Conservation (phyloP, 805 yeast genomes). For the Monosporozyma unispora region DNA sequence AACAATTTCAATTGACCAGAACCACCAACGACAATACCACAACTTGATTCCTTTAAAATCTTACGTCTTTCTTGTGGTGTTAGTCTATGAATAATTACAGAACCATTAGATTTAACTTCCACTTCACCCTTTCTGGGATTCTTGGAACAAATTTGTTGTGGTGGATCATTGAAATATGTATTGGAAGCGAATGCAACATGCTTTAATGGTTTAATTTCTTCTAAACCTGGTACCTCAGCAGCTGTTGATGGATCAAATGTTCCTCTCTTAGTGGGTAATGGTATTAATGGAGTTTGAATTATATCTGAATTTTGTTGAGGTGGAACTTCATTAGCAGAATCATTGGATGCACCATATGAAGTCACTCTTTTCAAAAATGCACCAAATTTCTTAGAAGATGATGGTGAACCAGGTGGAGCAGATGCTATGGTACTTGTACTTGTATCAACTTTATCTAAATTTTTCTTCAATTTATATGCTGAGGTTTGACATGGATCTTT, state of each 20-base stretch:
- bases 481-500: not conserved
- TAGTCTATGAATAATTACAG: constrained; percentile 44
- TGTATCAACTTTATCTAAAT: not conserved
- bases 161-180: constrained; percentile 73
- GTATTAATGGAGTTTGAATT: not conserved
- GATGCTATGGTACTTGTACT: not conserved
- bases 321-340: constrained; percentile 6
- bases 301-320: not conserved
- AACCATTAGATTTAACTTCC: constrained; percentile 47
- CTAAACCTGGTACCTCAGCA: constrained; percentile 33
- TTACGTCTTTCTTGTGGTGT: constrained; percentile 45
- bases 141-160: constrained; percentile 80
- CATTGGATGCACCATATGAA: constrained; percentile 15
- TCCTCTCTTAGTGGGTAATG: not conserved
- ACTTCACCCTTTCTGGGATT: constrained; percentile 78
- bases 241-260: constrained; percentile 18
- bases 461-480: not conserved
- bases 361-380: constrained; percentile 28
- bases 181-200: constrained; percentile 73
- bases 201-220: constrained; percentile 36
- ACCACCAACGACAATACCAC: constrained; percentile 75
- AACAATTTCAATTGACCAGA: constrained; percentile 52
- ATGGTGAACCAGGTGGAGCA: constrained; percentile 3
- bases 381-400: constrained; percentile 25
- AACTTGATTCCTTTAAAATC: constrained; percentile 38